Percentiles rank a stretch among this genome's conserved stretches.
These are phyloP conservation scores for Dendrobium officinale DNA, from an alignment of 106 monocot genomes.

Conservation along the genomic window DNA sequence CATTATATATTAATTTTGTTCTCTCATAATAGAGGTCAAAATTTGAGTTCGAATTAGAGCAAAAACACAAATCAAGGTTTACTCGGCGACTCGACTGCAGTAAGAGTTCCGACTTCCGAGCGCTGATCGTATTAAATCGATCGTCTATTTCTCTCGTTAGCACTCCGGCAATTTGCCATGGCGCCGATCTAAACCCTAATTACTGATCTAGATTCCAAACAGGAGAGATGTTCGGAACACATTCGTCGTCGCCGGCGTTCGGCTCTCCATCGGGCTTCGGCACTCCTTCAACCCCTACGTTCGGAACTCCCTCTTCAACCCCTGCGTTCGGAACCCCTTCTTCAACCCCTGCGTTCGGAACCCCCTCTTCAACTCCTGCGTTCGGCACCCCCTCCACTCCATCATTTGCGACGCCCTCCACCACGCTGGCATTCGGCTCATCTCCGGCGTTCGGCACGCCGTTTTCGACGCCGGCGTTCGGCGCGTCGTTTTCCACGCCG, in stretches of 20 bases:
- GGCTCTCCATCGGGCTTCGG: constrained; percentile 32
- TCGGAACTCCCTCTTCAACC: constrained; percentile 23
- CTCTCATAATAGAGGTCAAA: too few species aligned
- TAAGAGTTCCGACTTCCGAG: background rate
- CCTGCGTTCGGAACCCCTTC: constrained; percentile 25
- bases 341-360: constrained; percentile 22
- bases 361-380: constrained; percentile 13
- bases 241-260: constrained; percentile 16
- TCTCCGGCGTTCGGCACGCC: constrained; percentile 7
- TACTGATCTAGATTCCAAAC: background rate
- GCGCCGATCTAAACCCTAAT: constrained; percentile 1
- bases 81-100: too few species aligned
- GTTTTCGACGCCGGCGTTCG: constrained; percentile 17
- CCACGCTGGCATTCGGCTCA: constrained; percentile 17
- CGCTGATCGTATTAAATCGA: background rate
- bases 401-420: constrained; percentile 14
- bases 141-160: background rate
- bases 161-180: background rate
- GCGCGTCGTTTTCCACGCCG: constrained; percentile 7
- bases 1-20: too few species aligned
- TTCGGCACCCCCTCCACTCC: constrained; percentile 22
- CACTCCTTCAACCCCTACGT: constrained; percentile 18
- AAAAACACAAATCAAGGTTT: too few species aligned
- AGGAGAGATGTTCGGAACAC: background rate
- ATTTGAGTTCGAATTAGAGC: too few species aligned